Conservation (phyloP, 1,139 yeast species). For the Kodamaea ohmeri region DNA sequence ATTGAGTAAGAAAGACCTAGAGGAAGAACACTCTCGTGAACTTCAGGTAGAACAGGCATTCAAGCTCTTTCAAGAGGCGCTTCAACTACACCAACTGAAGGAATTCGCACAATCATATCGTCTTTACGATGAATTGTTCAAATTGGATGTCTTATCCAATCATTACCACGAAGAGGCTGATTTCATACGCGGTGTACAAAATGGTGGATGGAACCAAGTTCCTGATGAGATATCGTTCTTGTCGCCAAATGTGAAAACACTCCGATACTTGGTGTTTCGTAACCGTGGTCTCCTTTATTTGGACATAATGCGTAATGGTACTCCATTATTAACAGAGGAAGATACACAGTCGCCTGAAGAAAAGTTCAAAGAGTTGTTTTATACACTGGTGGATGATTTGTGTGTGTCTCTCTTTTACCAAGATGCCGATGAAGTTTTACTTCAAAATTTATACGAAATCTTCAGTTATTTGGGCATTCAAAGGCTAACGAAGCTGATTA, state of each 20-base stretch:
- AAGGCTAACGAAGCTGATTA: conserved; percentile 56
- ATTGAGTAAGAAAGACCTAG: conserved; percentile 47
- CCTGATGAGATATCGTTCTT: conserved; percentile 45
- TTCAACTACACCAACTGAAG: conserved; percentile 54
- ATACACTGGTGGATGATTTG: conserved; percentile 54
- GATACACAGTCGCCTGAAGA: conserved; percentile 1
- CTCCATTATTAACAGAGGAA: not conserved
- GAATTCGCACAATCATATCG: conserved; percentile 49
- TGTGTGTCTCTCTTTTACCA: conserved; percentile 55
- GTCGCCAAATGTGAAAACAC: conserved; percentile 69
- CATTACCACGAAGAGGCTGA: conserved; percentile 45
- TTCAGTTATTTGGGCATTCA: conserved; percentile 46
- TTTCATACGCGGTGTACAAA: conserved; percentile 40
- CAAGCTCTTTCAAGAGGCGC: conserved; percentile 68
- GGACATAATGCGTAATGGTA: conserved; percentile 34
- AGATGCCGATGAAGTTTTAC: conserved; percentile 58
- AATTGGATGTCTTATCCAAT: conserved; percentile 61
- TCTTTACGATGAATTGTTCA: conserved; percentile 61
- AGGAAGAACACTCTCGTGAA: conserved; percentile 88
- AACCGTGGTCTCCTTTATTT: conserved; percentile 76
- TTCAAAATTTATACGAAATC: conserved; percentile 47
- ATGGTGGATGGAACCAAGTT: conserved; percentile 31
- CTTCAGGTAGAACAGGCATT: conserved; percentile 85
- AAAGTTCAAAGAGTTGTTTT: conserved; percentile 20
- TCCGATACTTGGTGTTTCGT: conserved; percentile 75